Base-by-base conservation (phyloP, 805 yeast genomes). In the Candida arabinofermentans region DNA sequence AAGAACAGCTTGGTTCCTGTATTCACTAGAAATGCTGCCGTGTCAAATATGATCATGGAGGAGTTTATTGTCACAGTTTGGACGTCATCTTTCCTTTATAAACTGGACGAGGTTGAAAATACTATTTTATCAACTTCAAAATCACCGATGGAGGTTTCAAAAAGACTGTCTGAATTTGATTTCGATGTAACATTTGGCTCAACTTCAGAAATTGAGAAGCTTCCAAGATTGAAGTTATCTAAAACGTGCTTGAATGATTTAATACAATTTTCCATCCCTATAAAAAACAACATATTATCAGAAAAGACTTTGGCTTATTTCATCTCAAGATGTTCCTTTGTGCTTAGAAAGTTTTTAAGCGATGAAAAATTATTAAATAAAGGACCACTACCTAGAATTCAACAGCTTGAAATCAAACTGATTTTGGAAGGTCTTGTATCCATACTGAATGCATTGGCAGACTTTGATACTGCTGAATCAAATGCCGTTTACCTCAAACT, bases 341-440 rank as follows among this genome's bases (percentile, higher is more conserved):
- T 78, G 0, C 61, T 90, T 34, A 70, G 83, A 41, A 75, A 83
- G 44, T 81, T 77, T 46, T 65, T 85, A 6, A 77, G 83, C 13
- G 89, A 85, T 48, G 75, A 72, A 38, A 74, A 70, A 24, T 62
- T 89, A 10, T 56, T 82, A 5, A 76, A 79, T 27, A 66, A 60
- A 24, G 74, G 74, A 39, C 97, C 97, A 1, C 65, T 85, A 13
- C 76, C 91, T 0, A 69, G 73, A 30, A 59, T 85, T 7, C 87
- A 86, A 49, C 75, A 75, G 40, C 61, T 65, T 5, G 98, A 90
- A 57, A 54, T 89, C n/a, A 47, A 49, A 10, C 51, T 66, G 0
- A 52, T 79, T 5, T 50, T 82, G 19, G 44, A 58, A 4, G 83
- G 85, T 0, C 50, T 79, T 4, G 42, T 34, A 13, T 27, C 40